Percentiles rank a stretch among this genome's conserved stretches.
phyloP scores from a whole-genome alignment of 208 protist species.

The Leptomonas seymouri region DNA sequence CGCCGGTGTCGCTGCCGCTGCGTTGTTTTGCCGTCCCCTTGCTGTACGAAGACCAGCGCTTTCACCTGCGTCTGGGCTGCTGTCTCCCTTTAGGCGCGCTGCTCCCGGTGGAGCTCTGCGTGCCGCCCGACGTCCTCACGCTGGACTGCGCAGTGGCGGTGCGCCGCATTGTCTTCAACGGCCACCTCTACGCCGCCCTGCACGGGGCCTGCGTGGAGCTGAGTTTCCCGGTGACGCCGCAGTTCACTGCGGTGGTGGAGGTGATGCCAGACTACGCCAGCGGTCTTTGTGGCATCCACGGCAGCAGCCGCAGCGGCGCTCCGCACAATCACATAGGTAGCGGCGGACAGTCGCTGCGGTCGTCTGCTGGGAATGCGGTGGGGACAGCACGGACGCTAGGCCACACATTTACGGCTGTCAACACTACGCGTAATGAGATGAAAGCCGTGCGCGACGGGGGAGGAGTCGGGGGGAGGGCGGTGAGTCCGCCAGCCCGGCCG shows the following conservation, averaged over 20 bases:
- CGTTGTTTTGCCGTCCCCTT: slow-evolving; percentile 73
- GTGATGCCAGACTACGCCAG: slow-evolving; percentile 23
- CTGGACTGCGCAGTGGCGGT: slow-evolving; percentile 59
- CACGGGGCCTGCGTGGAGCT: slow-evolving; percentile 56
- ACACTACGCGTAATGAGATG: slow-evolving; percentile 28
- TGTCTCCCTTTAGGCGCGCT: slow-evolving; percentile 56
- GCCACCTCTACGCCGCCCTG: slow-evolving; percentile 61
- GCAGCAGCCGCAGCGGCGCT: background rate
- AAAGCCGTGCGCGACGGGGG: slow-evolving; percentile 2
- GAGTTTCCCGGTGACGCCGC: slow-evolving; percentile 64
- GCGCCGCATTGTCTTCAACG: slow-evolving; percentile 58
- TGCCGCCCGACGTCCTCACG: slow-evolving; percentile 72
- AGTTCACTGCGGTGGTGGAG: slow-evolving; percentile 68
- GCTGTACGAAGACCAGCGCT: slow-evolving; percentile 73
- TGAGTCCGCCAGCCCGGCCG: slow-evolving; percentile 2
- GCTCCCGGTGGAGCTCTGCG: slow-evolving; percentile 46
- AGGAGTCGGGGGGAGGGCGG: background rate
- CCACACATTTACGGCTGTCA: slow-evolving; percentile 28
- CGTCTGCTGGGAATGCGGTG: background rate
- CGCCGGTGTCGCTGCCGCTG: slow-evolving; percentile 25
- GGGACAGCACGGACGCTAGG: background rate
- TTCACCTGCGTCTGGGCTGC: slow-evolving; percentile 57
- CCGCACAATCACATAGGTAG: background rate
- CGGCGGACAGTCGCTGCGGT: background rate
- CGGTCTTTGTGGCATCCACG: too few relatives aligned